Evolutionary conservation across 1,284 basidiomycete species (phyloP).

Genomic region (Caloboletus firmus): DNA sequence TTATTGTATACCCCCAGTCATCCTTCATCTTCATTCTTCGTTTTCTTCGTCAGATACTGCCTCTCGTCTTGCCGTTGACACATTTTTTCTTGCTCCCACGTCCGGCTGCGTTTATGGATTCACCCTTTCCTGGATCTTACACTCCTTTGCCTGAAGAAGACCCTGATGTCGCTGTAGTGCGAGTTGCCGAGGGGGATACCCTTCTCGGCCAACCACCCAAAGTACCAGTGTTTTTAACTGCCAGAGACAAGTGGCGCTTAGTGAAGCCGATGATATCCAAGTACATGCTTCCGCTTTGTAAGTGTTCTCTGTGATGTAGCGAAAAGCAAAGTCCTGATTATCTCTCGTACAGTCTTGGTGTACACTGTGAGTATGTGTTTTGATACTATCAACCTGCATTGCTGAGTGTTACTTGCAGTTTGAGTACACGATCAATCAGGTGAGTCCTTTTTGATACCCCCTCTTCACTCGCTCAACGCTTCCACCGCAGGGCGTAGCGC

Average conservation of each 20-base stretch:
- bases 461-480: neutral
- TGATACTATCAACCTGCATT: neutral
- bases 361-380: slow-evolving; percentile 58
- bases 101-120: slow-evolving; percentile 48
- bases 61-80: slow-evolving; percentile 70
- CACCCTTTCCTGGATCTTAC: slow-evolving; percentile 49
- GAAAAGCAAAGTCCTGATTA: slow-evolving; percentile 2
- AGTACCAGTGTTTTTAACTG: slow-evolving; percentile 50
- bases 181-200: slow-evolving; percentile 36
- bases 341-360: slow-evolving; percentile 59
- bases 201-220: slow-evolving; percentile 33
- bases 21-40: neutral
- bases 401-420: slow-evolving; percentile 49
- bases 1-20: neutral
- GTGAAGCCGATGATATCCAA: slow-evolving; percentile 70
- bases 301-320: slow-evolving; percentile 33
- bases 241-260: slow-evolving; percentile 73
- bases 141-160: slow-evolving; percentile 51
- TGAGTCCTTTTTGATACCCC: slow-evolving; percentile 34
- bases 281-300: slow-evolving; percentile 83
- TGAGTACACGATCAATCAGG: slow-evolving; percentile 92
- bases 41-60: slow-evolving; percentile 58
- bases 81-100: slow-evolving; percentile 77
- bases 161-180: slow-evolving; percentile 42
- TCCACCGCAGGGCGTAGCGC: slow-evolving; percentile 71